These are phyloP conservation scores for Scleroderma citrinum DNA, from an alignment of 768 basidiomycete genomes.

Conservation along the genomic window DNA sequence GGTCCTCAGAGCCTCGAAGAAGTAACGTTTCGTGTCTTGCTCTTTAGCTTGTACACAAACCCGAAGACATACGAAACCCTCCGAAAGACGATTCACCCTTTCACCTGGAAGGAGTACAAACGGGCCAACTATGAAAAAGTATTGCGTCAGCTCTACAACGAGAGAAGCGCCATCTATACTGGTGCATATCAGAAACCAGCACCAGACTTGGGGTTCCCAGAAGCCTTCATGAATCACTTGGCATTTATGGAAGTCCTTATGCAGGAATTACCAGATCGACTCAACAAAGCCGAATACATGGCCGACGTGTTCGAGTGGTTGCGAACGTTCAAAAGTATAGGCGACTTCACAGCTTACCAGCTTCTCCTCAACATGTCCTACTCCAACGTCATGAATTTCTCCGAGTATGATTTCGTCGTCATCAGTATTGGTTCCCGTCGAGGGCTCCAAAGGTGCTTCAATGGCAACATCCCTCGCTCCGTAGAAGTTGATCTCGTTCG, in stretches of 20 bases:
- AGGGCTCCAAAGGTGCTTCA: slow-evolving; percentile 68
- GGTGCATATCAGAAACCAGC: slow-evolving; percentile 68
- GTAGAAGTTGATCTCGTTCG: slow-evolving; percentile 56
- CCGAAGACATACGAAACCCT: slow-evolving; percentile 70
- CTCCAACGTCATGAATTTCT: slow-evolving; percentile 51
- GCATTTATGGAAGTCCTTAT: slow-evolving; percentile 53
- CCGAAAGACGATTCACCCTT: slow-evolving; percentile 42
- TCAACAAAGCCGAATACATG: slow-evolving; percentile 47
- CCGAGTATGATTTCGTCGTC: slow-evolving; percentile 63
- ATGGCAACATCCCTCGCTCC: slow-evolving; percentile 31
- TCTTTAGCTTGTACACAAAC: slow-evolving; percentile 69
- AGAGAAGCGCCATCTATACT: slow-evolving; percentile 52
- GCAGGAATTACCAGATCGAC: slow-evolving; percentile 47
- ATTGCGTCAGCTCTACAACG: slow-evolving; percentile 36
- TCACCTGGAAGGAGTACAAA: slow-evolving; percentile 58
- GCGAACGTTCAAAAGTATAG: slow-evolving; percentile 61
- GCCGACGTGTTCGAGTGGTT: slow-evolving; percentile 60
- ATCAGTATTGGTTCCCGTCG: slow-evolving; percentile 61
- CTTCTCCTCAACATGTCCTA: slow-evolving; percentile 57
- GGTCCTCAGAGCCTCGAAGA: slow-evolving; percentile 57
- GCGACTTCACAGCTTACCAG: slow-evolving; percentile 69
- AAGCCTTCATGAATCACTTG: slow-evolving; percentile 56
- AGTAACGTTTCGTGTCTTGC: slow-evolving; percentile 61
- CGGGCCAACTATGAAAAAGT: slow-evolving; percentile 47
- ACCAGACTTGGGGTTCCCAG: slow-evolving; percentile 45